phyloP scores from a whole-genome alignment of 2,329 filamentous ascomycete species.

The Alternaria tenuissima region DNA sequence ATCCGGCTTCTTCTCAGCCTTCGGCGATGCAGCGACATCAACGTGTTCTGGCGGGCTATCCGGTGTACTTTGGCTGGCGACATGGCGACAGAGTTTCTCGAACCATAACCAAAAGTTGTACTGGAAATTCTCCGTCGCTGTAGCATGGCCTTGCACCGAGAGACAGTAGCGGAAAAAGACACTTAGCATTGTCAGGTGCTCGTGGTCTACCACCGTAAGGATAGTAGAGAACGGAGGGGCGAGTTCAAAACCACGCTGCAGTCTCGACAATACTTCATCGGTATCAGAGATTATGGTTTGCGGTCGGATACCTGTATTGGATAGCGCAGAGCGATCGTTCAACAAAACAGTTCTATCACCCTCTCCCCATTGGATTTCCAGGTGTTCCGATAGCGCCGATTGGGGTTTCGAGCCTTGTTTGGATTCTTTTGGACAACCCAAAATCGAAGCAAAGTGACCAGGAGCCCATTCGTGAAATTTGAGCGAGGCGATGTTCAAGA shows the following conservation, averaged over 20 bases:
- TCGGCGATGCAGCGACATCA: background rate
- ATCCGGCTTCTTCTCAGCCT: background rate
- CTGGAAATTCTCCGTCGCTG: background rate
- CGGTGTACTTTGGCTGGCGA: background rate
- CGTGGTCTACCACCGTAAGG: background rate
- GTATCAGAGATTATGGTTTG: background rate
- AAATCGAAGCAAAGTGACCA: background rate
- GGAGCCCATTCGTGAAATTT: background rate
- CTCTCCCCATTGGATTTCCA: background rate
- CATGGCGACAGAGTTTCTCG: background rate
- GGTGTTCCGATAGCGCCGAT: background rate
- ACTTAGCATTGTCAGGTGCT: background rate
- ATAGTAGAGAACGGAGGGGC: background rate
- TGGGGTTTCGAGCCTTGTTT: background rate
- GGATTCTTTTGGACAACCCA: background rate
- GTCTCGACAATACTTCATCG: background rate
- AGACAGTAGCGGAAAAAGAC: background rate
- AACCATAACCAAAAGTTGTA: background rate
- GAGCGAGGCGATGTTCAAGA: background rate
- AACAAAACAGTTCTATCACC: background rate
- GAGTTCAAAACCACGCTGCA: background rate
- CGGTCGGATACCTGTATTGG: no score
- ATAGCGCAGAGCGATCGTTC: background rate
- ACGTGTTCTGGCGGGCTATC: background rate
- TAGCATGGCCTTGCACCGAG: background rate